Base-by-base conservation (phyloP, 2,329 filamentous ascomycete genomes). In the Fusarium sulawesiense region DNA sequence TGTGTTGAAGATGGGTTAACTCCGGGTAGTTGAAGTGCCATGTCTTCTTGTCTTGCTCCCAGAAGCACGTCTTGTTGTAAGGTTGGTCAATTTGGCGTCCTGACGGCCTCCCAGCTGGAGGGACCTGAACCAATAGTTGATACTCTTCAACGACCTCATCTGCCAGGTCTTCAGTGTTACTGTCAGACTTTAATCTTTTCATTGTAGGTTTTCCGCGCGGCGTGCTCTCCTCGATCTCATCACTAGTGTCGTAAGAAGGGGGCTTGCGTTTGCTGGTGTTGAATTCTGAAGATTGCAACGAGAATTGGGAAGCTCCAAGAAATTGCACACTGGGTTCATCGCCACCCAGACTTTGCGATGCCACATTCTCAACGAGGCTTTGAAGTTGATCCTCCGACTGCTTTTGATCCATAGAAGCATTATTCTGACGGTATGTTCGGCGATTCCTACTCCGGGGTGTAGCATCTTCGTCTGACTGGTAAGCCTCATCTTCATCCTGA, bases 1-100 rank as follows among this genome's bases (percentile, higher is more conserved):
- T 83, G 59, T 85, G 84, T 65, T 91, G 88, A 9, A 87, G 80
- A 59, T 87, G 84, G 1, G 85, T 89, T 87, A 91, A 90, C 66
- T 88, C 86, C 1, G 89, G 89, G 70, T 91, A 91, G 53, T 86
- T 76, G 6, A 89, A 80, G 68, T 91, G 89, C 83, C 88, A 89
- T 2, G 86, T 89, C 21, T 75, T 80, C 58, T 80, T 80, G 69
- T 90, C 84, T 46, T 82, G 80, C 48, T 85, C 83, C 89, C 89
- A 91, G 72, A 86, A 91, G 1, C 82, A 82, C 9, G 80, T 82
- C 68, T 90, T 89, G 69, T 83, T 81, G 14, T 89, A 83, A 6
- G 86, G 85, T 21, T 82, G 80, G 70, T 90, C 87, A 42, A 90
- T 87, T 68, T 87, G 86, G 25, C 88, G 84, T n/a, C 82, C 83